phyloP scores from a whole-genome alignment of 768 basidiomycete genomes.

The Amanita phalloides region DNA sequence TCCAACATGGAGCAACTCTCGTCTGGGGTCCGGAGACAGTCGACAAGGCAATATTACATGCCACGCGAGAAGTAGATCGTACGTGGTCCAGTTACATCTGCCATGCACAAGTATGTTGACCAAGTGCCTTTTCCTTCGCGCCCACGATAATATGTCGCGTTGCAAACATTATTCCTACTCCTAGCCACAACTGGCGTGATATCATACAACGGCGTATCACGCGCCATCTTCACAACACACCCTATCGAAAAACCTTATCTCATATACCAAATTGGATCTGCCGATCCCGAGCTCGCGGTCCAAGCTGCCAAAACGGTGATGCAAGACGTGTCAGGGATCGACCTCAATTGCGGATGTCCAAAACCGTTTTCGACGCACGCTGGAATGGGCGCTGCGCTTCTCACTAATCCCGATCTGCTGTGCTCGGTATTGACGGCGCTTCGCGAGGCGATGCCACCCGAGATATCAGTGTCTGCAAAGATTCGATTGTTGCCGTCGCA shows the following conservation, averaged over 20 bases:
- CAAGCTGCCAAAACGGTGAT: constrained; percentile 82
- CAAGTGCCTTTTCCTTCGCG: not conserved
- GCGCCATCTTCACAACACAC: constrained; percentile 86
- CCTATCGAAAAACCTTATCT: constrained; percentile 91
- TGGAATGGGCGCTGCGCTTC: constrained; percentile 95
- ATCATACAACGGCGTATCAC: constrained; percentile 73
- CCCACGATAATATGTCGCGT: not conserved
- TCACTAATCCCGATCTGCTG: constrained; percentile 84
- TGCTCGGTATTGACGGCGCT: constrained; percentile 82
- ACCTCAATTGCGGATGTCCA: constrained; percentile 97
- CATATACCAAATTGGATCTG: constrained; percentile 91
- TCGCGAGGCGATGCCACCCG: constrained; percentile 56
- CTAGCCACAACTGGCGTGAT: constrained; percentile 79
- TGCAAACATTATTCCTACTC: not conserved
- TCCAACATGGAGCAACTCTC: constrained; percentile 88
- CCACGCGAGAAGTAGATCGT: constrained; percentile 82
- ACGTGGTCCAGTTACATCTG: constrained; percentile 18
- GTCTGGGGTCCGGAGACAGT: constrained; percentile 98
- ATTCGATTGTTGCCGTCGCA: constrained; percentile 83
- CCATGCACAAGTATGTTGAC: not conserved
- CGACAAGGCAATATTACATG: constrained; percentile 89
- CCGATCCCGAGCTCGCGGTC: constrained; percentile 84
- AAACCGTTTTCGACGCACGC: constrained; percentile 90
- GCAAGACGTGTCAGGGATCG: constrained; percentile 87
- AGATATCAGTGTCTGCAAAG: constrained; percentile 88